Conservation (phyloP, 805 yeast species). For the Ogataea trehalophila region DNA sequence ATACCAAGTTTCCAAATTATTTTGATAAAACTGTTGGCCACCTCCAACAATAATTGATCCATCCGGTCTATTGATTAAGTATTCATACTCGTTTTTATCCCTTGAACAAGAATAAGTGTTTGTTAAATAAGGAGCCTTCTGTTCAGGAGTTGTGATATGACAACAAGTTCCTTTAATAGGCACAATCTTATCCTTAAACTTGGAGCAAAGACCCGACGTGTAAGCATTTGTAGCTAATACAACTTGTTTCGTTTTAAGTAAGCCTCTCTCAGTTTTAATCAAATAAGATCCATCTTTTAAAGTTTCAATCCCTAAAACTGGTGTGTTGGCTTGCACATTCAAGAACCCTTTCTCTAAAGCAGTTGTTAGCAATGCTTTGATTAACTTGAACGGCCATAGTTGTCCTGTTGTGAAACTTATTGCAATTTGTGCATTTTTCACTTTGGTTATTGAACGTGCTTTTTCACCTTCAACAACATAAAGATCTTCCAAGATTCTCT, state of each 20-base stretch:
- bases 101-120: conserved; percentile 31
- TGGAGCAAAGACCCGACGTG: conserved; percentile 24
- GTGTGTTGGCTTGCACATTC: conserved; percentile 1
- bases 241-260: conserved; percentile 28
- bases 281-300: conserved; percentile 27
- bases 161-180: conserved; percentile 30
- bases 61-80: conserved; percentile 33
- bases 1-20: conserved; percentile 8
- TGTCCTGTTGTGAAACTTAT: conserved; percentile 38
- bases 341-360: conserved; percentile 26
- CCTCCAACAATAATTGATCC: conserved; percentile 34
- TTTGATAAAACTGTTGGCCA: conserved; percentile 7
- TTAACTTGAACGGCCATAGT: conserved; percentile 41
- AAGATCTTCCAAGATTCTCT: conserved; percentile 25
- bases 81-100: conserved; percentile 26
- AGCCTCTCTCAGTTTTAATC: conserved; percentile 29
- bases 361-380: conserved; percentile 29
- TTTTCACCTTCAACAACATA: conserved; percentile 30
- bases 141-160: conserved; percentile 23
- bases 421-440: conserved; percentile 27
- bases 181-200: conserved; percentile 27
- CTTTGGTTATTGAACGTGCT: conserved; percentile 28
- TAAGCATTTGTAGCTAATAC: conserved; percentile 37
- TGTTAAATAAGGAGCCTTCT: conserved; percentile 30
- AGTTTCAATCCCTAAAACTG: conserved; percentile 1